Evolutionary conservation across 257 asterid species (phyloP), one percentile per base, ranked within the genome.

Genomic region (Lantana camara): DNA sequence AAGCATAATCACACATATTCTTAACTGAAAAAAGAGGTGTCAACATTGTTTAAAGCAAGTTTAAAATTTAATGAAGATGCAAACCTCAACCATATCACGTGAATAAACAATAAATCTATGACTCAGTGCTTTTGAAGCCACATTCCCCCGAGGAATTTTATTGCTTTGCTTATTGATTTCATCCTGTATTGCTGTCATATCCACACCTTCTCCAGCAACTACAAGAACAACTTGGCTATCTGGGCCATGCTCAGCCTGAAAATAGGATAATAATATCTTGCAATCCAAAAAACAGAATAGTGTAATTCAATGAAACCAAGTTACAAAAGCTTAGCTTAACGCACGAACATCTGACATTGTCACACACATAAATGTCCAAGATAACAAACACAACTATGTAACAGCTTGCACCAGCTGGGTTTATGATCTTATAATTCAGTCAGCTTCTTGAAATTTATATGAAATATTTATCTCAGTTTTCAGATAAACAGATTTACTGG

Each of bases 141-240:
- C 79, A 55, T 69, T 82, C 42, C 97, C 99, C 72, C 96, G 79
- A 30, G 97, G 97, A 73, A 94, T 95, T 75, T 78, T 79, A 68
- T 78, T 65, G 69, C 99, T 90, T 72, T 94, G 97, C 76, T 82
- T 82, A 63, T 63, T 74, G 70, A 94, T 79, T 82, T 94, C 92
- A 55, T 79, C 82, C 75, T 79, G 81, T 54, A 94, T 90, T 52
- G 80, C 86, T 71, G 53, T 64, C 61, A 86, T 57, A 78, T 94
- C 83, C 38, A 86, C 95, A 69, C 81, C 95, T 49, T 86, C 95
- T 60, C 97, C 97, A 77, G 85, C 85, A 77, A 85, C 79, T 69
- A 94, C 95, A 67, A 90, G 91, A 68, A 94, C 97, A 68, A 90
- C 99, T 79, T 94, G 99, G 85, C 99, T 94, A 67, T 94, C 97